Base-by-base conservation (phyloP, 2,329 filamentous ascomycete genomes). In the Chlorencoelia australis region DNA sequence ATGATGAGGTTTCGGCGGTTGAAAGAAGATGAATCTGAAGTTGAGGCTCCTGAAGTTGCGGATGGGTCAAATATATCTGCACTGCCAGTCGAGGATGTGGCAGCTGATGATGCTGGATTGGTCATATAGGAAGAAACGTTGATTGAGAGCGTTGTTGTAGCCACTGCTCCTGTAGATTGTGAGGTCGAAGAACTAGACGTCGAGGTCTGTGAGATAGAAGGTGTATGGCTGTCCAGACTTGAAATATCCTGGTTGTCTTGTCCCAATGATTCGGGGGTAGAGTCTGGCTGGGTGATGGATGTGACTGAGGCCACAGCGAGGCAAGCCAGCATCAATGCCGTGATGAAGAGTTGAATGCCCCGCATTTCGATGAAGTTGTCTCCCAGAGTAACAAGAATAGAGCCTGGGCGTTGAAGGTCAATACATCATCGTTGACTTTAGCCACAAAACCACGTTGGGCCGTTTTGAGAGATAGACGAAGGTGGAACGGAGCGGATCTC, bases 1-100 rank as follows among this genome's bases (percentile, higher is more conserved):
- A 54, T 52, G 9, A 53, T 39, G 29, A 53, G 30, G 9, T 31
- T 49, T 18, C 34, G 39, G 29, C 40, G 41, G 19, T 37, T 31
- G 16, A 34, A 27, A 22, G 47, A 43, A 24, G 47, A 39, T 30
- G 45, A 42, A 19, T 41, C 14, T 16, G 26, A 5, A 21, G 27
- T 31, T 21, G 40, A 33, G 17, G 40, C 32, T 16, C 34, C 22
- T 19, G 42, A 44, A 20, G 37, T 20, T 14, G 39, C 20, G n/a
- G 39, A 28, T 15, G 46, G 37, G 2, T 17, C 30, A 16, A 32
- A 15, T 11, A 20, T 18, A 30, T n/a, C 35, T 10, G 29, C 19
- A 39, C 30, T 35, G 15, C 29, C 32, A 25, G 40, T 33, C 16
- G 26, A 30, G 2, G 42, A 30, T 28, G 24, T 26, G 11, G 31